Conservation (phyloP, 768 basidiomycete genomes). For the Mycena latifolia region DNA sequence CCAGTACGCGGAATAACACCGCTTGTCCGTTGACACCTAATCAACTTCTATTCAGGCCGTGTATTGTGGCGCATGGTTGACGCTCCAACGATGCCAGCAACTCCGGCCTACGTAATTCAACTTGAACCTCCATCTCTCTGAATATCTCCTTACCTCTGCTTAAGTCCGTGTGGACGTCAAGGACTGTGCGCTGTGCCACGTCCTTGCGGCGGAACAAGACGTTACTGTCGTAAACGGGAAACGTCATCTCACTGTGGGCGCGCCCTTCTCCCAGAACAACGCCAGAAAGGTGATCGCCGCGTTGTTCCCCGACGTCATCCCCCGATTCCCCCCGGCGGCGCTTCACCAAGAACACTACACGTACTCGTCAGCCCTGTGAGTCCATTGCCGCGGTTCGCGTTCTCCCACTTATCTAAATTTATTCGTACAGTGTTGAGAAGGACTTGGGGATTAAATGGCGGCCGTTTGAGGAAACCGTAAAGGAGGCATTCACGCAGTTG, state of each 20-base stretch:
- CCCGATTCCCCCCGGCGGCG: constrained; percentile 7
- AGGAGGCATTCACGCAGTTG: constrained; percentile 26
- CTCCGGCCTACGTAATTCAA: constrained; percentile 16
- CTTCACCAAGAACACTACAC: constrained; percentile 6
- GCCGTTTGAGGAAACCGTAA: constrained; percentile 18
- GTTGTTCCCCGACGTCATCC: constrained; percentile 15
- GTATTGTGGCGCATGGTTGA: constrained; percentile 23
- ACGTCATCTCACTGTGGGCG: constrained; percentile 18
- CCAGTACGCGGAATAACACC: neutral
- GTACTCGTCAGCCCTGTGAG: constrained; percentile 14
- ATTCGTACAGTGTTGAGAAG: constrained; percentile 11
- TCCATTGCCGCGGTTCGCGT: neutral
- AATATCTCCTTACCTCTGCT: neutral
- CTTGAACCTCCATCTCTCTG: neutral
- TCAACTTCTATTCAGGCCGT: neutral
- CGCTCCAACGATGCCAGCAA: constrained; percentile 14
- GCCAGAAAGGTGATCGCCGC: constrained; percentile 19
- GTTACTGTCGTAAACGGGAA: constrained; percentile 12
- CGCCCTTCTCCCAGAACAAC: constrained; percentile 4
- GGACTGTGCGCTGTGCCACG: constrained; percentile 26
- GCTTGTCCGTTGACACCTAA: too few species aligned
- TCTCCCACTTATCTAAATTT: neutral
- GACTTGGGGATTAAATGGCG: constrained; percentile 25
- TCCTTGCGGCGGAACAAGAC: constrained; percentile 21
- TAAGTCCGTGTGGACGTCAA: constrained; percentile 25